Evolutionary conservation across 2,329 filamentous ascomycete genomes (phyloP).

Genomic region (Sporothrix sp.): DNA sequence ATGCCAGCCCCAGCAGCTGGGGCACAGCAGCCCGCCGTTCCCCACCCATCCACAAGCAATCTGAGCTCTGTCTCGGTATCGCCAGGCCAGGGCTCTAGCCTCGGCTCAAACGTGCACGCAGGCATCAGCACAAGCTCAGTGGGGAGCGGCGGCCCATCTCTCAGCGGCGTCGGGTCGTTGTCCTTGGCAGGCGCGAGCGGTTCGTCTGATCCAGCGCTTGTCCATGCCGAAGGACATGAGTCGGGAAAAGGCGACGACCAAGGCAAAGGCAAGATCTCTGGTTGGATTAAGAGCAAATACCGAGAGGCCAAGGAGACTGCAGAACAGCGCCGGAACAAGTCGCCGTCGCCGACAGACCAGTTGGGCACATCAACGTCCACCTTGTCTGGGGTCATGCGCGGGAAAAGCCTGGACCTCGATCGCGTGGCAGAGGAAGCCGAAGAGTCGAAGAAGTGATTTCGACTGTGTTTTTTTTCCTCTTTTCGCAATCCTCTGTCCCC

Average conservation of each 20-base stretch:
- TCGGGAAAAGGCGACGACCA: constrained; percentile 29
- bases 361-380: not conserved
- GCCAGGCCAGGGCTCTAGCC: constrained; percentile 29
- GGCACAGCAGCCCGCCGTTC: not conserved
- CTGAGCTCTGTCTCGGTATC: constrained; percentile 19
- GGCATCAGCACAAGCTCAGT: constrained; percentile 60
- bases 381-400: constrained; percentile 1
- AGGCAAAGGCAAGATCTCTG: constrained; percentile 37
- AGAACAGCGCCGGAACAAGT: constrained; percentile 47
- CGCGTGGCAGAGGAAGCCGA: constrained; percentile 12
- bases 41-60: constrained; percentile 9
- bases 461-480: not conserved
- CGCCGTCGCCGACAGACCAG: constrained; percentile 32
- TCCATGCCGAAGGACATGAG: constrained; percentile 35
- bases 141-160: constrained; percentile 42
- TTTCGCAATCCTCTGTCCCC: not conserved
- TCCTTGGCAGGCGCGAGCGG: constrained; percentile 43
- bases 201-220: constrained; percentile 36
- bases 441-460: not conserved
- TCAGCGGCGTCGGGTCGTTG: constrained; percentile 27
- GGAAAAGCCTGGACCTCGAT: constrained; percentile 15
- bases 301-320: constrained; percentile 48
- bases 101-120: constrained; percentile 55
- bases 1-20: not conserved
- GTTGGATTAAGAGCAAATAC: constrained; percentile 52